Conservation (phyloP, 2,329 filamentous ascomycete species). For the Arthrobotrys entomopaga region DNA sequence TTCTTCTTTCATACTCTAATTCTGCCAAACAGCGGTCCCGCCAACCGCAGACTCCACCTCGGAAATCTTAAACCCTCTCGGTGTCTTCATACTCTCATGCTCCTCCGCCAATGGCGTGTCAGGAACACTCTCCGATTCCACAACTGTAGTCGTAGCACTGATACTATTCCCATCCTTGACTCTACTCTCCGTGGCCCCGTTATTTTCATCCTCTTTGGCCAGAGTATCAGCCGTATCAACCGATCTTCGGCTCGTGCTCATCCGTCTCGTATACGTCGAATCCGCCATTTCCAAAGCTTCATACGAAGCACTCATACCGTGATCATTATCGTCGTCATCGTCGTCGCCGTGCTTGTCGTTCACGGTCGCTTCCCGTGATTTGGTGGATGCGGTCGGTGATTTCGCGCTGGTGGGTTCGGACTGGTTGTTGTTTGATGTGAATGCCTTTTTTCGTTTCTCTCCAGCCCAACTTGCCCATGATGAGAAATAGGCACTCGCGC, state of each 20-base stretch:
- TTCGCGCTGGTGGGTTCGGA: slow-evolving; percentile 25
- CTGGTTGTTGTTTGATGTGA: slow-evolving; percentile 10
- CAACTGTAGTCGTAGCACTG: slow-evolving; percentile 50
- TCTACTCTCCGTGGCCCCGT: slow-evolving; percentile 4
- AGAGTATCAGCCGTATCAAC: slow-evolving; percentile 36
- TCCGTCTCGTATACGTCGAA: slow-evolving; percentile 20
- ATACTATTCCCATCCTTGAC: slow-evolving; percentile 28
- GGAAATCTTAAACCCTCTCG: slow-evolving; percentile 5
- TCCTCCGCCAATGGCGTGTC: slow-evolving; percentile 21
- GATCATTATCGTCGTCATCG: slow-evolving; percentile 12
- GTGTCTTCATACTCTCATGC: slow-evolving; percentile 4
- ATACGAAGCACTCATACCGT: slow-evolving; percentile 16
- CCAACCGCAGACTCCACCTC: slow-evolving; percentile 3
- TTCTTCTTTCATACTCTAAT: neutral
- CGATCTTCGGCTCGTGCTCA: slow-evolving; percentile 32
- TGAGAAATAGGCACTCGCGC: slow-evolving; percentile 72
- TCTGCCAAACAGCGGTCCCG: slow-evolving; percentile 5
- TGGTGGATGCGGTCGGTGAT: slow-evolving; percentile 31
- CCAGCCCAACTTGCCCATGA: slow-evolving; percentile 77
- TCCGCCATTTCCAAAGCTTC: slow-evolving; percentile 46
- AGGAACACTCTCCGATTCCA: slow-evolving; percentile 39
- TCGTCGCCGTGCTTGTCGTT: slow-evolving; percentile 7
- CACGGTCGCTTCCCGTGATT: slow-evolving; percentile 23
- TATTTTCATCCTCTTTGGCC: slow-evolving; percentile 6
- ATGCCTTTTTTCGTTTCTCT: slow-evolving; percentile 75